Evolutionary conservation across 139 green algal species (phyloP).

Genomic region (Coccomyxa sp.): DNA sequence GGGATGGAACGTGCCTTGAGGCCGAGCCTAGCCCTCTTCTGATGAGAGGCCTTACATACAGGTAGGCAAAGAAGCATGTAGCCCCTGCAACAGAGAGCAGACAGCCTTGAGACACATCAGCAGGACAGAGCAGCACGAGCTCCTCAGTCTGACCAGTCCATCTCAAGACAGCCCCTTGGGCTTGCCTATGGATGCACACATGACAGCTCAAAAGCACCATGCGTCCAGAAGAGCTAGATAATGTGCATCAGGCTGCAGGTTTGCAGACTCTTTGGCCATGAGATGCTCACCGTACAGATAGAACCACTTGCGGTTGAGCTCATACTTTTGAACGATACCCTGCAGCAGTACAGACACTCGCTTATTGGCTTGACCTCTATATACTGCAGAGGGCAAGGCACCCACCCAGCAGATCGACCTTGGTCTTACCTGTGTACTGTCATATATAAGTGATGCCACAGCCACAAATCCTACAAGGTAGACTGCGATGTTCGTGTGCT

Average conservation of each 20-base stretch:
- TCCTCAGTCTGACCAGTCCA: not conserved
- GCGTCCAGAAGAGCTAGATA: not conserved
- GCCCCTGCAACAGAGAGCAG: constrained; percentile 19
- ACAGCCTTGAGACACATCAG: not conserved
- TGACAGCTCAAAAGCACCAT: not conserved
- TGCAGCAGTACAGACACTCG: constrained; percentile 17
- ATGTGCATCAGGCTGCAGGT: not conserved
- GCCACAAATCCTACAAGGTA: constrained; percentile 41
- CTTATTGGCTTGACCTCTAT: not conserved
- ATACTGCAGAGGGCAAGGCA: not conserved
- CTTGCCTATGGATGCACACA: not conserved
- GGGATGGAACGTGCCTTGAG: constrained; percentile 31
- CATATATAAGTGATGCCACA: constrained; percentile 36
- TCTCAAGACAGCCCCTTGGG: not conserved
- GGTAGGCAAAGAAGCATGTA: constrained; percentile 55
- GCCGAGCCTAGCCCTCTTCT: constrained; percentile 62
- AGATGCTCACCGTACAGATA: constrained; percentile 56
- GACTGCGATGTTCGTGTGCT: constrained; percentile 49
- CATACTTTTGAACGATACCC: constrained; percentile 55
- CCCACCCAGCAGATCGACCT: not conserved
- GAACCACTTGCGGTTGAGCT: constrained; percentile 76
- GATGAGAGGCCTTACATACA: constrained; percentile 80
- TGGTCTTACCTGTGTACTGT: constrained; percentile 39
- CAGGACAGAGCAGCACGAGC: not conserved
- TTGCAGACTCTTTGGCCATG: not conserved